Evolutionary conservation across 257 asterid genomes (phyloP), one percentile per base, ranked within the genome.

Genomic region (Ilex asprella): DNA sequence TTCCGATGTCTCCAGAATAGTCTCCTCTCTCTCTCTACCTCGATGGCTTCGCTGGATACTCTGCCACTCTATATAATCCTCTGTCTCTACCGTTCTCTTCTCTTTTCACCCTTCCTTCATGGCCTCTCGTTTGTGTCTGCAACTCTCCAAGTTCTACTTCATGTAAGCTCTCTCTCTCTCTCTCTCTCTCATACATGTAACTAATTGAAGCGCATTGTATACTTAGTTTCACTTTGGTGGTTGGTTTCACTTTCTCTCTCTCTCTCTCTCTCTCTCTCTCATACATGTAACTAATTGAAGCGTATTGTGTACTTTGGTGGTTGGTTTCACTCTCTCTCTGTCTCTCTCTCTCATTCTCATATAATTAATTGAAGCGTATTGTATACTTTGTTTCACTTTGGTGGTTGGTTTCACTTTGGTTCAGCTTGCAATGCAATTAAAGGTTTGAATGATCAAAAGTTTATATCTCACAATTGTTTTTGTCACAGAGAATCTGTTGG

Each of bases 11-110:
- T 53, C 58, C 16, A 60, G 60, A 31, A 10, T 55, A 61, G 10
- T 39, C 16, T 59, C 12, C 60, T 52, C 59, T 30, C 52, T 66
- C 50, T 54, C 46, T 30, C 65, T 61, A 55, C 89, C 86, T 81
- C 87, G 88, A 70, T 76, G 80, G 62, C 68, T 76, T 79, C 94
- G 84, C 84, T 76, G 15, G 61, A 43, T 56, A 50, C 61, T 27
- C 60, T 21, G 27, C 62, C 35, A 68, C 49, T 60, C 64, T 76
- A 55, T 59, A 62, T 60, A 64, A 21, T 50, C 31, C 7, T 39
- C 58, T 32, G 54, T 65, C 60, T 35, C 49, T 35, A 12, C 80
- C 64, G 31, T 64, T 59, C 64, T 58, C 60, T 49, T 63, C 81
- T 60, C 21, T 50, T 62, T 59, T 68, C 39, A 6, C 31, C 57